Evolutionary conservation across 2,329 filamentous ascomycete genomes (phyloP).

Genomic region (Phialemonium atrogriseum): DNA sequence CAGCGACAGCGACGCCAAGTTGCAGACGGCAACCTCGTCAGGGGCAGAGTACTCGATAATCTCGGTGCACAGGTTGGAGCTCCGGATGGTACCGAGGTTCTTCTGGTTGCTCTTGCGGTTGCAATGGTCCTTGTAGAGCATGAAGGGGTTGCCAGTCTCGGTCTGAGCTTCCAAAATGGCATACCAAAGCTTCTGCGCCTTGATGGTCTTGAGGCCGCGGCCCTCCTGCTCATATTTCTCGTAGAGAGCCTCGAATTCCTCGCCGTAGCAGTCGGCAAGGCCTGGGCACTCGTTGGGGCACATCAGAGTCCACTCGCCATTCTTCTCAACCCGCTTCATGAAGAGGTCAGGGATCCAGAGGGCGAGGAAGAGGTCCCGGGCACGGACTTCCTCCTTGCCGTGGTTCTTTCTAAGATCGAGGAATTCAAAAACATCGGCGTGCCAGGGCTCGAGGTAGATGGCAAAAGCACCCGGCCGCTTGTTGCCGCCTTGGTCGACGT

Average conservation of each 20-base stretch:
- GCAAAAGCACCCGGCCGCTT: constrained; percentile 98
- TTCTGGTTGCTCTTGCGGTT: constrained; percentile 99
- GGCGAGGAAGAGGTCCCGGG: constrained; percentile 94
- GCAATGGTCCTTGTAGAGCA: constrained; percentile 98
- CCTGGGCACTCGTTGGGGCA: constrained; percentile 95
- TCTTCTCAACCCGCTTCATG: constrained; percentile 99
- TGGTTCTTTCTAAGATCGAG: constrained; percentile 98
- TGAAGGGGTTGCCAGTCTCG: constrained; percentile 97
- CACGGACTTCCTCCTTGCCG: constrained; percentile 95
- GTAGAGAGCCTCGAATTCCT: constrained; percentile 93
- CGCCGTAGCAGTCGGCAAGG: constrained; percentile 91
- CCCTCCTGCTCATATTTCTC: constrained; percentile 85
- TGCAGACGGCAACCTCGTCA: constrained; percentile 98
- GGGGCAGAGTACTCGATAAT: constrained; percentile 96
- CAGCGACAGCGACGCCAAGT: constrained; percentile 87
- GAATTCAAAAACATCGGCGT: constrained; percentile 95
- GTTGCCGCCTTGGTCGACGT: constrained; percentile 98
- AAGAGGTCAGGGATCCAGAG: constrained; percentile 98
- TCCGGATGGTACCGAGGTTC: constrained; percentile 96
- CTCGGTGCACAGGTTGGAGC: constrained; percentile 97
- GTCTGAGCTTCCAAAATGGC: constrained; percentile 97
- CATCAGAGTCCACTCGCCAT: constrained; percentile 95
- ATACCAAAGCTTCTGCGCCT: constrained; percentile 99
- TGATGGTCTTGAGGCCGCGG: constrained; percentile 81
- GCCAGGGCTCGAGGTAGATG: constrained; percentile 98